These are phyloP conservation scores for Coprinopsis cinerea DNA, from an alignment of 768 basidiomycete genomes.

Conservation along the genomic window DNA sequence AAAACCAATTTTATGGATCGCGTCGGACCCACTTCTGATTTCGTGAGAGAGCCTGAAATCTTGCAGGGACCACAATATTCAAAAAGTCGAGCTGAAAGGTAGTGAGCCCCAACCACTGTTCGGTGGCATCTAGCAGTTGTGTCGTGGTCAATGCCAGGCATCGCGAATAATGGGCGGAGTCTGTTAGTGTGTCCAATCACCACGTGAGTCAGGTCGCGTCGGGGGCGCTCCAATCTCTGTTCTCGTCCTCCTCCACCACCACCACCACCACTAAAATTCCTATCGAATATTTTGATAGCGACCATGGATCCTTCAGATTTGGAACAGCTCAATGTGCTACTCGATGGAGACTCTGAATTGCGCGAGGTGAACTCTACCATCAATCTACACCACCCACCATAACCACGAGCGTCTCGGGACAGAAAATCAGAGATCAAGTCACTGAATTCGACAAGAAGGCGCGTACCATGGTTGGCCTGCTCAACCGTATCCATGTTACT, in stretches of 20 bases:
- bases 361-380: constrained; percentile 46
- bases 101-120: not conserved
- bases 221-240: not conserved
- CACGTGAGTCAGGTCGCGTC: not conserved
- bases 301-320: constrained; percentile 53
- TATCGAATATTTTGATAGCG: not conserved
- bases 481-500: constrained; percentile 80
- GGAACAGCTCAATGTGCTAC: constrained; percentile 49
- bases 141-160: not conserved
- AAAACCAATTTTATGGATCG: not conserved
- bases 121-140: not conserved
- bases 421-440: constrained; percentile 82
- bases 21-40: not conserved
- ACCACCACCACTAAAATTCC: not conserved
- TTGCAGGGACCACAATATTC: too few species aligned
- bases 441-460: constrained; percentile 70
- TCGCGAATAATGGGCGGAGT: not conserved
- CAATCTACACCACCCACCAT: not conserved
- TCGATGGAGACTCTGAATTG: constrained; percentile 58
- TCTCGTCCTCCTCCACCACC: not conserved
- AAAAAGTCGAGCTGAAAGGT: not conserved
- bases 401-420: constrained; percentile 9
- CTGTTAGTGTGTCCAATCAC: not conserved
- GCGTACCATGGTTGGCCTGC: constrained; percentile 62
- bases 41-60: too few species aligned